Conservation (phyloP, 768 basidiomycete species). For the Serendipita sp. region DNA sequence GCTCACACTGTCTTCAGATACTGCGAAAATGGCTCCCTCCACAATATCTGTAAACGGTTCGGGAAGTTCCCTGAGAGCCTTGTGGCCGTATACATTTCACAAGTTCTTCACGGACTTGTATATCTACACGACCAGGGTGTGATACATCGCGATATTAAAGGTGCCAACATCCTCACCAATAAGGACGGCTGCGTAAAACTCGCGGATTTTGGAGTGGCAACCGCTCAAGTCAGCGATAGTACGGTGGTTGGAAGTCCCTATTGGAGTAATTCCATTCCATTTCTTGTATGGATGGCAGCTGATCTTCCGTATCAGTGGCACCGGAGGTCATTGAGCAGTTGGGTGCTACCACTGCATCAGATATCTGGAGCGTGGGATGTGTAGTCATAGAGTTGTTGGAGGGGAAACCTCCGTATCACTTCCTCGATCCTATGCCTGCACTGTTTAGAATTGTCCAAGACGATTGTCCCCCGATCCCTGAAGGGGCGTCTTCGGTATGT, state of each 20-base stretch:
- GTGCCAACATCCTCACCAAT: constrained; percentile 95
- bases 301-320: constrained; percentile 46
- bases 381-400: constrained; percentile 91
- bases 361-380: constrained; percentile 95
- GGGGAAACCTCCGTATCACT: constrained; percentile 89
- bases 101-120: constrained; percentile 86
- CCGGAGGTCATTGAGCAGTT: constrained; percentile 98
- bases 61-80: constrained; percentile 97
- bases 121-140: constrained; percentile 99
- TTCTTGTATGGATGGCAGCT: background rate
- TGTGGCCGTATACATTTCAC: constrained; percentile 91
- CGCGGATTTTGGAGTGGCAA: constrained; percentile 94
- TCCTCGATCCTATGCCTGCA: constrained; percentile 94
- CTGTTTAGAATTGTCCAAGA: constrained; percentile 98
- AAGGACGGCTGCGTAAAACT: constrained; percentile 97
- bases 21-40: constrained; percentile 95
- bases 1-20: constrained; percentile 34
- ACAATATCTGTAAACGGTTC: constrained; percentile 89
- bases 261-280: constrained; percentile 58
- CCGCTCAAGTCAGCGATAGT: constrained; percentile 62
- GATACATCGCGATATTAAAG: constrained; percentile 98
- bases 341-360: constrained; percentile 91
- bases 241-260: constrained; percentile 96
- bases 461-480: constrained; percentile 91
- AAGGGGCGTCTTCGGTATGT: constrained; percentile 61